phyloP scores from a whole-genome alignment of 306 rosid species.

The Fragaria iinumae region DNA sequence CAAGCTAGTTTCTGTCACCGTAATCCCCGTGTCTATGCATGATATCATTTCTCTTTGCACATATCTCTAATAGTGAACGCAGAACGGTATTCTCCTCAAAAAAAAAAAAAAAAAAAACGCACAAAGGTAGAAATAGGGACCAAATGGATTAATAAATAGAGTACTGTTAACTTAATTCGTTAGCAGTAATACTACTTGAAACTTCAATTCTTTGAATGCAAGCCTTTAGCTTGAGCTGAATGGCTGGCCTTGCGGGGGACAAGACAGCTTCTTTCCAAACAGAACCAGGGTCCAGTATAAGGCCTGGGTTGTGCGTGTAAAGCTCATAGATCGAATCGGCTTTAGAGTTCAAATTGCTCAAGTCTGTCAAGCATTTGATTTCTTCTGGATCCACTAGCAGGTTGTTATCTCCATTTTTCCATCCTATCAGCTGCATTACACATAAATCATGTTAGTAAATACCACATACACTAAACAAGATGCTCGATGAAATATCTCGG shows the following conservation, averaged over 20 bases:
- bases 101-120: too few species aligned
- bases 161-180: background rate
- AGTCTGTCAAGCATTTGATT: slow-evolving; percentile 38
- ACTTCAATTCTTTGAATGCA: slow-evolving; percentile 53
- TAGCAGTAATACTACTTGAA: background rate
- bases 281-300: slow-evolving; percentile 41
- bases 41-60: background rate
- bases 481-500: background rate
- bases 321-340: slow-evolving; percentile 77
- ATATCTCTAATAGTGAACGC: background rate
- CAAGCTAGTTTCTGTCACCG: too few species aligned
- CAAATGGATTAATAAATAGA: background rate
- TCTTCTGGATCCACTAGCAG: slow-evolving; percentile 61
- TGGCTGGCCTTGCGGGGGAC: slow-evolving; percentile 46
- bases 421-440: slow-evolving; percentile 56
- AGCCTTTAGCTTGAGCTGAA: slow-evolving; percentile 49
- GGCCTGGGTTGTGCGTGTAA: slow-evolving; percentile 38
- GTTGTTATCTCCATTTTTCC: slow-evolving; percentile 59
- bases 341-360: slow-evolving; percentile 53
- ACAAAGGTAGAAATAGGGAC: background rate
- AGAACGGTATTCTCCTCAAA: too few species aligned
- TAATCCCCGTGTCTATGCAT: background rate
- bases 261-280: slow-evolving; percentile 58
- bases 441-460: background rate
- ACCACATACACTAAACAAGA: too few species aligned